A percentile compares a stretch with the other conserved stretches of the same genome.
phyloP scores from a whole-genome alignment of 305 asterid species.

The Fraxinus angustifolia region DNA sequence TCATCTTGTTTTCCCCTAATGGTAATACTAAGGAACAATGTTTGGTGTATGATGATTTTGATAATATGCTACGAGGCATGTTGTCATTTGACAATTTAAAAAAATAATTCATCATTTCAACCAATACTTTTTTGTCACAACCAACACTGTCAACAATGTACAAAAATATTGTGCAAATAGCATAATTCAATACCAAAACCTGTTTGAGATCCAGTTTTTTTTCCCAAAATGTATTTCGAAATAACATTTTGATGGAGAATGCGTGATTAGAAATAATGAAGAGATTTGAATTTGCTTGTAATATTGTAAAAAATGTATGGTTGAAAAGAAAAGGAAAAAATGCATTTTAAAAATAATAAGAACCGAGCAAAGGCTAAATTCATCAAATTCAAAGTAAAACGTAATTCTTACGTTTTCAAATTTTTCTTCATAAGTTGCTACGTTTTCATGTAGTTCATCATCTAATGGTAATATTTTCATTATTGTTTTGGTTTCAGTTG shows the following conservation, averaged over 20 bases:
- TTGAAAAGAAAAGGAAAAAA: too few relatives aligned
- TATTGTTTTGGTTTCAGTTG: not conserved
- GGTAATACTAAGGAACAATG: not conserved
- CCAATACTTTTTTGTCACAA: not conserved
- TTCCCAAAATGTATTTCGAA: not conserved
- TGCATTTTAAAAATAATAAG: too few relatives aligned
- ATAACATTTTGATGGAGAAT: not conserved
- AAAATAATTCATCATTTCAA: not conserved
- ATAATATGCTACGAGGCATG: not conserved
- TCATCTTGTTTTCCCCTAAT: too few relatives aligned
- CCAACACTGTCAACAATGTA: not conserved
- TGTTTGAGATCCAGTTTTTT: not conserved
- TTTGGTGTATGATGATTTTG: not conserved
- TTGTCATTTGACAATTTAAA: too few relatives aligned
- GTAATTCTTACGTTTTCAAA: not conserved
- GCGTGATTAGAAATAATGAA: too few relatives aligned
- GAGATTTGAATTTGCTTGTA: too few relatives aligned
- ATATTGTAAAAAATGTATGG: too few relatives aligned
- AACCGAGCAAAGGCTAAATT: not conserved
- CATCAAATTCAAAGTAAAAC: not conserved
- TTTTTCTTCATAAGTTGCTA: not conserved
- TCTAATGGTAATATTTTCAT: not conserved
- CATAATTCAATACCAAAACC: not conserved
- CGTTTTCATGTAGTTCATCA: not conserved
- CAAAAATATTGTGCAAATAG: not conserved